Percentiles rank a stretch among this genome's conserved stretches.
Conservation (phyloP, 2,329 filamentous ascomycete species). For the Pleomassaria siparia region DNA sequence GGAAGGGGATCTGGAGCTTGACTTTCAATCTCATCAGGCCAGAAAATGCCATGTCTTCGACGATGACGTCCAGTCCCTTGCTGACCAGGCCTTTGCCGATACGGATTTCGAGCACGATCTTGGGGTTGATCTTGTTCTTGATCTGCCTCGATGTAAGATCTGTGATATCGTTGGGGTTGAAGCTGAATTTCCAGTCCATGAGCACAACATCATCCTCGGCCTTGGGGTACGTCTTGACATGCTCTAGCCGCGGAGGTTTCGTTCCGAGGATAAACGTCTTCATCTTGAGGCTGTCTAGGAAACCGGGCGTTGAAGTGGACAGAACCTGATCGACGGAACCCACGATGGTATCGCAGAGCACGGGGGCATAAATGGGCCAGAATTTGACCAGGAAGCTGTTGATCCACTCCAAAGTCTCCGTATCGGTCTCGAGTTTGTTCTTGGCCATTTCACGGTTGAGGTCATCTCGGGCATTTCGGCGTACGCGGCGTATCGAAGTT, state of each 20-base stretch:
- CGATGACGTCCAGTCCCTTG: conserved; percentile 95
- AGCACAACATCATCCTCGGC: conserved; percentile 92
- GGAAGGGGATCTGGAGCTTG: conserved; percentile 94
- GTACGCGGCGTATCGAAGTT: conserved; percentile 88
- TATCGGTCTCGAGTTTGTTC: conserved; percentile 83
- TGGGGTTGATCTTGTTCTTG: conserved; percentile 95
- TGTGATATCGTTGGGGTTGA: conserved; percentile 89
- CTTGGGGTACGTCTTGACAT: conserved; percentile 97
- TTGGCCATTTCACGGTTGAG: conserved; percentile 86
- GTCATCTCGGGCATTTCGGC: conserved; percentile 95
- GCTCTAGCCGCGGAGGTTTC: conserved; percentile 93
- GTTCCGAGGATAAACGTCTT: conserved; percentile 92
- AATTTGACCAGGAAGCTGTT: conserved; percentile 99
- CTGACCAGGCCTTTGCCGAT: conserved; percentile 96
- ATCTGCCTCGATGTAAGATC: conserved; percentile 90
- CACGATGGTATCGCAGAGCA: conserved; percentile 88
- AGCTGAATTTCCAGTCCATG: conserved; percentile 99
- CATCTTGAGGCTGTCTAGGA: conserved; percentile 90
- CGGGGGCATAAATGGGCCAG: conserved; percentile 97
- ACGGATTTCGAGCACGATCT: conserved; percentile 91
- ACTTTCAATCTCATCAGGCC: conserved; percentile 96
- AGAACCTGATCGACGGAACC: conserved; percentile 94
- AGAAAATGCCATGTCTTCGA: conserved; percentile 95
- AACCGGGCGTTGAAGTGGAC: conserved; percentile 86
- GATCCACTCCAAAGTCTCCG: conserved; percentile 96